Conservation (phyloP, 73 alveolate genomes). For the Tetrahymena borealis region DNA sequence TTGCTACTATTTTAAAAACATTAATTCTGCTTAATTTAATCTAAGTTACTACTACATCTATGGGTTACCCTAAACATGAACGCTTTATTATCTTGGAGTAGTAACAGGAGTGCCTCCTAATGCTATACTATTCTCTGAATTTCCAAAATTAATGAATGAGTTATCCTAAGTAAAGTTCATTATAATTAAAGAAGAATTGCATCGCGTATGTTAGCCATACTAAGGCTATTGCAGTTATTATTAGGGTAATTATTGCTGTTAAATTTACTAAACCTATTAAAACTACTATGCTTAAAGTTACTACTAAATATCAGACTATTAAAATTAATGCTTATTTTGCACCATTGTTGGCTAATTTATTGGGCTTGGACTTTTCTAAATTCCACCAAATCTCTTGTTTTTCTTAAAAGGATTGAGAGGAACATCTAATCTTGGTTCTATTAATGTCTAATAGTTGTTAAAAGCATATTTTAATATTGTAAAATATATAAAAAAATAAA, state of each 20-base stretch:
- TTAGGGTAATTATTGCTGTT: too few relatives aligned
- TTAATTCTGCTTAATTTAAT: not conserved
- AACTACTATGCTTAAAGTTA: too few relatives aligned
- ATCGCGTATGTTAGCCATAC: not conserved
- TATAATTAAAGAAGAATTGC: not conserved
- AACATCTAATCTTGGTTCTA: not conserved
- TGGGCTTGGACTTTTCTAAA: not conserved
- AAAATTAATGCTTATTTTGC: too few relatives aligned
- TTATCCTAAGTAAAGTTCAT: not conserved
- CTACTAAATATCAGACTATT: too few relatives aligned
- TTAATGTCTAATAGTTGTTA: too few relatives aligned
- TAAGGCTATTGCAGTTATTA: not conserved
- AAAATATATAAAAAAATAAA: too few relatives aligned
- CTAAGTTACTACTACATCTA: not conserved
- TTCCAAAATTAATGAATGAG: not conserved
- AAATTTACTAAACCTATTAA: too few relatives aligned
- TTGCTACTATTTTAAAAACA: not conserved
- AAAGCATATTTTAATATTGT: too few relatives aligned
- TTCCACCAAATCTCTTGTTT: not conserved
- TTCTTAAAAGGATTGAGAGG: not conserved
- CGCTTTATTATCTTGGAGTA: not conserved
- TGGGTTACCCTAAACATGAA: not conserved
- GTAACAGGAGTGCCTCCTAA: not conserved
- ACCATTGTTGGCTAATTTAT: not conserved
- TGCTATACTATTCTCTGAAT: not conserved